A percentile compares a stretch with the other conserved stretches of the same genome.
Conservation (phyloP, 805 yeast species). For the Candida dajiaensis region DNA sequence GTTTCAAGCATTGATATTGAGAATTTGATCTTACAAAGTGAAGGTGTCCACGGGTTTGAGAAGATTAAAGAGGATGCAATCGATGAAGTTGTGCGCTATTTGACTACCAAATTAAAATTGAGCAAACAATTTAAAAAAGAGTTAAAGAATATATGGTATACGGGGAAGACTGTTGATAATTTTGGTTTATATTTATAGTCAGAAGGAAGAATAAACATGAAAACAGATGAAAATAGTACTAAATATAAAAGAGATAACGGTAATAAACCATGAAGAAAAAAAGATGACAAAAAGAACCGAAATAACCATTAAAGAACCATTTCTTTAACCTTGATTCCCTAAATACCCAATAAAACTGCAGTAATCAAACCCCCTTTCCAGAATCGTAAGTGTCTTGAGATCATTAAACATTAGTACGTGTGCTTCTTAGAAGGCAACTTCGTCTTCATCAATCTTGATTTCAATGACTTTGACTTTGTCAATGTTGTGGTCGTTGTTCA, state of each 20-base stretch:
- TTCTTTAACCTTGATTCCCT: not conserved
- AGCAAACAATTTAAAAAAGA: slow-evolving; percentile 5
- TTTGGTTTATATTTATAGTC: slow-evolving; percentile 19
- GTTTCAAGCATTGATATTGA: slow-evolving; percentile 10
- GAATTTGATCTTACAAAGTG: slow-evolving; percentile 39
- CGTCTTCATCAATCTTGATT: slow-evolving; percentile 17
- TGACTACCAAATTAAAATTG: slow-evolving; percentile 5
- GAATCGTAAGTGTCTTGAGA: not conserved
- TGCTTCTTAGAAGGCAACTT: slow-evolving; percentile 1
- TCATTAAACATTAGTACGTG: not conserved
- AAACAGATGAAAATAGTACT: not conserved
- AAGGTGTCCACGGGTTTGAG: slow-evolving; percentile 58
- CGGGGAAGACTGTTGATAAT: slow-evolving; percentile 20
- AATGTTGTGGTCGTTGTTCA: slow-evolving; percentile 14
- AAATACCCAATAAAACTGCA: not conserved
- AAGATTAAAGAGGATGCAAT: slow-evolving; percentile 37
- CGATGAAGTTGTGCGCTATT: slow-evolving; percentile 8
- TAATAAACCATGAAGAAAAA: too few species aligned
- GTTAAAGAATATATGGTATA: slow-evolving; percentile 3
- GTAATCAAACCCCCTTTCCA: not conserved
- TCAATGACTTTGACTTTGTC: slow-evolving; percentile 21
- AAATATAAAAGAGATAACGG: not conserved
- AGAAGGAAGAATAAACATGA: not conserved
- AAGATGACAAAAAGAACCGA: not conserved
- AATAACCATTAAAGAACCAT: not conserved